Base-by-base conservation (phyloP, 176 grass and related monocot genomes). In the Oryza nivara region DNA sequence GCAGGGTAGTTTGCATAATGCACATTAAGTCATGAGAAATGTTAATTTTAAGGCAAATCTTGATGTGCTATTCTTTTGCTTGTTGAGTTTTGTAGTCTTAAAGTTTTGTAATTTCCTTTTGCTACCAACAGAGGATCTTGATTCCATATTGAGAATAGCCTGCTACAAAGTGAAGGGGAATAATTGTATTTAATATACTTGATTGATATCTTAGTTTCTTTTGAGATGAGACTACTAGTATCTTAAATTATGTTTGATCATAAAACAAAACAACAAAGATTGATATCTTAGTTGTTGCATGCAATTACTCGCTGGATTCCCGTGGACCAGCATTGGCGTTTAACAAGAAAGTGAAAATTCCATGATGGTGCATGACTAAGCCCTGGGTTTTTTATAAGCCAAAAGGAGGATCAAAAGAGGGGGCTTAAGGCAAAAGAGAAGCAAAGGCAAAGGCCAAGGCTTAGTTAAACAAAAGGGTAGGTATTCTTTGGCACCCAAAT, bases 301-400 rank as follows among this genome's bases (percentile, higher is more conserved):
- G 75, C 48, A 82, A 82, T 77, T 80, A 25, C 52, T 86, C 66
- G 85, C 85, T 88, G 85, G 90, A 92, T 90, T 88, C 75, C 72
- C 78, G 60, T 92, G 82, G 81, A 87, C 86, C 88, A 84, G 85
- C 75, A 30, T 26, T 44, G 23, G 32, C 36, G 74, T 43, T 78
- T 43, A 54, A 45, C 85, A 56, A 68, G 16, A 88, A 72, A 65
- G 32, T 26, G 48, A 14, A 80, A 58, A 74, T 48, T 74, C 76
- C 74, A 87, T 90, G 72, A 82, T 94, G 89, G 82, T 69, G 48
- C 76, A 84, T 88, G 85, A 88, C 79, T 83, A 93, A 84, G 75
- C 74, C 75, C 54, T 40, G 41, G 44, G 68, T 83, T 73, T 86
- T 49, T 86, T 70, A 83, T 88, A 93, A 81, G 26, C 16, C 9